A percentile compares a stretch with the other conserved stretches of the same genome.
Evolutionary conservation across 108 stramenopile genomes (phyloP).

Genomic region (Halocafeteria seosinensis): DNA sequence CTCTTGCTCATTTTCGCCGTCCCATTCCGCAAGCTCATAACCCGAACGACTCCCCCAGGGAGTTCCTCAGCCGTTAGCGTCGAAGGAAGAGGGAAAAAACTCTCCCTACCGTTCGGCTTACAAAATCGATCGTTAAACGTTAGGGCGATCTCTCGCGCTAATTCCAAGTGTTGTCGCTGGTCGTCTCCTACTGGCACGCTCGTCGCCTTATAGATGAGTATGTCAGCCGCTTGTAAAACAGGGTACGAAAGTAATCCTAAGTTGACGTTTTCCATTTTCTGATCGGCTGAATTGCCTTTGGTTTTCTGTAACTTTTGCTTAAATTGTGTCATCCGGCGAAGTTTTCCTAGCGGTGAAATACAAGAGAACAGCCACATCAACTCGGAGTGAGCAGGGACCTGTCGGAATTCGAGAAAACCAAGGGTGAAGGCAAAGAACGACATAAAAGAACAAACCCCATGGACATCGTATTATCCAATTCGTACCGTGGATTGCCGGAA

Average conservation of each 20-base stretch:
- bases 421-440: conserved; percentile 28
- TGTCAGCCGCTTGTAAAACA: conserved; percentile 95
- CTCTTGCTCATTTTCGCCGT: conserved; percentile 91
- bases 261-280: conserved; percentile 30
- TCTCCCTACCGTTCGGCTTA: conserved; percentile 45
- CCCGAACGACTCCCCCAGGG: conserved; percentile 78
- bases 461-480: conserved; percentile 9
- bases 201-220: conserved; percentile 87
- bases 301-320: conserved; percentile 88
- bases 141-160: conserved; percentile 83
- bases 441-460: conserved; percentile 16
- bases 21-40: conserved; percentile 92
- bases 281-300: neutral
- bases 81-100: conserved; percentile 17
- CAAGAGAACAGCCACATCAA: conserved; percentile 91
- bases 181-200: conserved; percentile 96
- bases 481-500: conserved; percentile 61
- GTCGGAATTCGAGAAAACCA: conserved; percentile 40
- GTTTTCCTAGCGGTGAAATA: conserved; percentile 86
- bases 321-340: conserved; percentile 99
- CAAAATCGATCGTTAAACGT: conserved; percentile 81
- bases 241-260: conserved; percentile 89
- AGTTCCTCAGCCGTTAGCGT: conserved; percentile 62
- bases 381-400: conserved; percentile 85
- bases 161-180: conserved; percentile 89